These are phyloP conservation scores for Yarrowia keelungensis DNA, from an alignment of 805 yeast genomes.

Conservation along the genomic window DNA sequence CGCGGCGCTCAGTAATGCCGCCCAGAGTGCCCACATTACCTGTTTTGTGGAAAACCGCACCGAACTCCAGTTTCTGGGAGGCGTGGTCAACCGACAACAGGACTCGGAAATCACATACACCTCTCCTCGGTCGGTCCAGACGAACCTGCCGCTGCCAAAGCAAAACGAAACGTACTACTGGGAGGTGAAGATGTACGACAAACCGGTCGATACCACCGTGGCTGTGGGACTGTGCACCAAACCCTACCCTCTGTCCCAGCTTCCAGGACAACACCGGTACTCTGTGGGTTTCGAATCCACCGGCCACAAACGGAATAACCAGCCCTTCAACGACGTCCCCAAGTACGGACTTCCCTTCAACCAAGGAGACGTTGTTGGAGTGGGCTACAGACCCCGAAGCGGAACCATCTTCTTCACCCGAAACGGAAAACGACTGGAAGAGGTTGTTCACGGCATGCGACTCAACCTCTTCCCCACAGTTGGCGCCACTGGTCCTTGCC, in stretches of 20 bases:
- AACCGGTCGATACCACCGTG: constrained; percentile 57
- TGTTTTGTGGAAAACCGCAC: constrained; percentile 69
- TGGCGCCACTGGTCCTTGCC: constrained; percentile 83
- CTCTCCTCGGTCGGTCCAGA: constrained; percentile 54
- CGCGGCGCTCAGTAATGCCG: constrained; percentile 32
- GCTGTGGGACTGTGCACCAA: constrained; percentile 82
- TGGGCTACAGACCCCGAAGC: constrained; percentile 81
- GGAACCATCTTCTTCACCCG: constrained; percentile 93
- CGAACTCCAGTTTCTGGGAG: constrained; percentile 59
- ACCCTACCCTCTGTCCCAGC: constrained; percentile 92
- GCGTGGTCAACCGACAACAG: constrained; percentile 58
- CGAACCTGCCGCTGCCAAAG: constrained; percentile 85
- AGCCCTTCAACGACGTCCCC: constrained; percentile 63
- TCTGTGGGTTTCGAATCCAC: constrained; percentile 87
- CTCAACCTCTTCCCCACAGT: constrained; percentile 82
- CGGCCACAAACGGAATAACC: constrained; percentile 80
- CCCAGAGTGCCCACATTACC: constrained; percentile 34
- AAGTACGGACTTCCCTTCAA: constrained; percentile 58
- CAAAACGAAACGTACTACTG: constrained; percentile 86
- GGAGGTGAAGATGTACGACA: constrained; percentile 82
- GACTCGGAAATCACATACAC: constrained; percentile 25
- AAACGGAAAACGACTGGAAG: constrained; percentile 90
- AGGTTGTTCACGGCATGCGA: constrained; percentile 74
- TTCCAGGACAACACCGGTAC: constrained; percentile 89
- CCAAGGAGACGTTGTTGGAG: constrained; percentile 91